Evolutionary conservation across 164 flowering plant genomes (phyloP).

Genomic region (Vitis rotundifolia): DNA sequence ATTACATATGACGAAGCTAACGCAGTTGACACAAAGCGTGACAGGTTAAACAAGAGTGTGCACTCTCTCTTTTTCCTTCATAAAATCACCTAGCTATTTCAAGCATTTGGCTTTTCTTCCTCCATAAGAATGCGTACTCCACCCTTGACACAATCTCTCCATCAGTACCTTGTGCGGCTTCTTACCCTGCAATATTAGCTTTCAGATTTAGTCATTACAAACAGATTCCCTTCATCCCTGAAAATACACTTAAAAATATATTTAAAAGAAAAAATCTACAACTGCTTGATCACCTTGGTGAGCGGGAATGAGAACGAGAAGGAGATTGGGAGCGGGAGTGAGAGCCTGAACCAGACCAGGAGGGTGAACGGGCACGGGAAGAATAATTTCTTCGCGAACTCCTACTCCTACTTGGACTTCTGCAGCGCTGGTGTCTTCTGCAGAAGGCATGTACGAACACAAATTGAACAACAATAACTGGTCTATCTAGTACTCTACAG

Average conservation of each 20-base stretch:
- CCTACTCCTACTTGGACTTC: constrained; percentile 67
- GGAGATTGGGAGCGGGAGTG: constrained; percentile 27
- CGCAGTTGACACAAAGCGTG: too few species aligned
- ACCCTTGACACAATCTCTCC: background rate
- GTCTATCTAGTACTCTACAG: too few species aligned
- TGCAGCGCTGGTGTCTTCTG: constrained; percentile 62
- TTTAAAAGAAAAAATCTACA: background rate
- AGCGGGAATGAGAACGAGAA: constrained; percentile 28
- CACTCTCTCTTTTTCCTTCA: too few species aligned
- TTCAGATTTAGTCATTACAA: constrained; percentile 3
- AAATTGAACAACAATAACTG: too few species aligned
- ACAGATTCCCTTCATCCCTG: too few species aligned
- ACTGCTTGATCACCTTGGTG: constrained; percentile 30
- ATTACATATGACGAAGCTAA: too few species aligned
- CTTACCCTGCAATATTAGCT: constrained; percentile 43
- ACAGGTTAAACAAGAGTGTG: too few species aligned
- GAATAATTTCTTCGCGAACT: constrained; percentile 63
- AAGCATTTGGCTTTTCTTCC: too few species aligned
- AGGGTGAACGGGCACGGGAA: constrained; percentile 37
- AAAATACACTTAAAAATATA: background rate
- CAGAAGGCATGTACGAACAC: constrained; percentile 5
- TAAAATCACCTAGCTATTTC: too few species aligned
- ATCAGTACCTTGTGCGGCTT: constrained; percentile 59
- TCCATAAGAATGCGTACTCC: background rate
- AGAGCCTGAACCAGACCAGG: constrained; percentile 37